Percentiles rank a stretch among this genome's conserved stretches.
phyloP scores from a whole-genome alignment of 106 monocot genomes.

The Dendrobium huoshanense region DNA sequence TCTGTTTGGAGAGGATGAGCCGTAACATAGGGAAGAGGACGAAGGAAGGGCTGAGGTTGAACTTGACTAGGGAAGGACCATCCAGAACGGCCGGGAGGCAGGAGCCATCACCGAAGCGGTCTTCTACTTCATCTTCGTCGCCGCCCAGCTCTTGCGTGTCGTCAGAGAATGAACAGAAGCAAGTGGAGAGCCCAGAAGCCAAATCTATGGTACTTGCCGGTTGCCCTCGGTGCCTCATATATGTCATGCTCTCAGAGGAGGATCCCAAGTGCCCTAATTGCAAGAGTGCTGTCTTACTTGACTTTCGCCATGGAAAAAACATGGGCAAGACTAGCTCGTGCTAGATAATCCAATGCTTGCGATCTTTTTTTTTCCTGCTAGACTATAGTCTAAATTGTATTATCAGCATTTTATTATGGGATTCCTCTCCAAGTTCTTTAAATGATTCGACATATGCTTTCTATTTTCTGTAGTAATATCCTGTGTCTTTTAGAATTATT shows the following conservation, averaged over 20 bases:
- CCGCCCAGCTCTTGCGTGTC: slow-evolving; percentile 71
- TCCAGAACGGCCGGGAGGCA: slow-evolving; percentile 27
- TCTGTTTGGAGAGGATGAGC: slow-evolving; percentile 1
- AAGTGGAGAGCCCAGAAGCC: slow-evolving; percentile 48
- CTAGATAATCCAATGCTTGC: background rate
- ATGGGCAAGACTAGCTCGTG: background rate
- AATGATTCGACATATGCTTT: too few relatives aligned
- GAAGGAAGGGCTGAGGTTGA: background rate
- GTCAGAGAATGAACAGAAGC: slow-evolving; percentile 56
- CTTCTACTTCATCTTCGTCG: background rate
- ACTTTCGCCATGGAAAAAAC: slow-evolving; percentile 45
- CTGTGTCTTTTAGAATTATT: too few relatives aligned
- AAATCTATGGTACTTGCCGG: slow-evolving; percentile 86
- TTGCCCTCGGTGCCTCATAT: slow-evolving; percentile 86
- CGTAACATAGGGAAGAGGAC: background rate
- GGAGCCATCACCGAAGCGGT: slow-evolving; percentile 10
- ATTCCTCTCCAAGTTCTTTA: too few relatives aligned
- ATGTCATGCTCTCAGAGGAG: slow-evolving; percentile 85
- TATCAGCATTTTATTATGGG: too few relatives aligned
- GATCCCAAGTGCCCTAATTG: slow-evolving; percentile 90
- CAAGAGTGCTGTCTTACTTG: slow-evolving; percentile 75
- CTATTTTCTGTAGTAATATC: too few relatives aligned
- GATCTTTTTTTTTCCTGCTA: background rate
- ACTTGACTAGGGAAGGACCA: background rate
- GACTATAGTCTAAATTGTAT: background rate